Evolutionary conservation across 192 early-diverging fungal genomes (phyloP).

Genomic region (Lobosporangium transversale): DNA sequence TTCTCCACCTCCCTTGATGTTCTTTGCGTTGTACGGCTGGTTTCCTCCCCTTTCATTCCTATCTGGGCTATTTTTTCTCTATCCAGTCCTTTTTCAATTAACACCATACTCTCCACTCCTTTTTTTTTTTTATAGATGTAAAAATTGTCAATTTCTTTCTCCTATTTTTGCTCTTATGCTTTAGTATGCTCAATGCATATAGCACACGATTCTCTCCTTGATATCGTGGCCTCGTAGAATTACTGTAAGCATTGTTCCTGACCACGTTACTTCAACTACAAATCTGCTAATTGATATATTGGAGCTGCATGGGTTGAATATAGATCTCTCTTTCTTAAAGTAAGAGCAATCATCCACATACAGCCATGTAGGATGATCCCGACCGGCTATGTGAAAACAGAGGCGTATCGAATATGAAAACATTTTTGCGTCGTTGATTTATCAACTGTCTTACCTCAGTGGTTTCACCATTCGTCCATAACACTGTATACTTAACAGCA

Average conservation of each 20-base stretch:
- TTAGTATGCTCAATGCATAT: constrained; percentile 13
- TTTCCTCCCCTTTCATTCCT: constrained; percentile 31
- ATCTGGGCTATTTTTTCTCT: constrained; percentile 7
- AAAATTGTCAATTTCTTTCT: constrained; percentile 29
- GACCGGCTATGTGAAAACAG: too few species aligned
- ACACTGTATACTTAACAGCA: constrained; percentile 46
- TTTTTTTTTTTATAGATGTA: constrained; percentile 29
- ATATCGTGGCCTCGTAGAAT: constrained; percentile 4
- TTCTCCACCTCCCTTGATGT: too few species aligned
- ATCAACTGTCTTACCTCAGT: constrained; percentile 59
- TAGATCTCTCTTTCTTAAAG: too few species aligned
- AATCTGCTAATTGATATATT: neutral
- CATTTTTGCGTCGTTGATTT: too few species aligned
- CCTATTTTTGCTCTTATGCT: constrained; percentile 35
- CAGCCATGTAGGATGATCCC: too few species aligned
- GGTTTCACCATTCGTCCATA: constrained; percentile 52
- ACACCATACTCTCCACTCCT: constrained; percentile 45
- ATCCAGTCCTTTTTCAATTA: constrained; percentile 3
- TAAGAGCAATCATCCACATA: too few species aligned
- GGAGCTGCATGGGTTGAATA: neutral
- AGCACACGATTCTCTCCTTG: constrained; percentile 10
- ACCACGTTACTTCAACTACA: neutral
- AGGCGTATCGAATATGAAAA: too few species aligned
- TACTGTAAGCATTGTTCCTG: neutral
- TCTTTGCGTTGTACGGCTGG: neutral